phyloP scores from a whole-genome alignment of 2,329 filamentous ascomycete genomes.

The Daldinia sp. region DNA sequence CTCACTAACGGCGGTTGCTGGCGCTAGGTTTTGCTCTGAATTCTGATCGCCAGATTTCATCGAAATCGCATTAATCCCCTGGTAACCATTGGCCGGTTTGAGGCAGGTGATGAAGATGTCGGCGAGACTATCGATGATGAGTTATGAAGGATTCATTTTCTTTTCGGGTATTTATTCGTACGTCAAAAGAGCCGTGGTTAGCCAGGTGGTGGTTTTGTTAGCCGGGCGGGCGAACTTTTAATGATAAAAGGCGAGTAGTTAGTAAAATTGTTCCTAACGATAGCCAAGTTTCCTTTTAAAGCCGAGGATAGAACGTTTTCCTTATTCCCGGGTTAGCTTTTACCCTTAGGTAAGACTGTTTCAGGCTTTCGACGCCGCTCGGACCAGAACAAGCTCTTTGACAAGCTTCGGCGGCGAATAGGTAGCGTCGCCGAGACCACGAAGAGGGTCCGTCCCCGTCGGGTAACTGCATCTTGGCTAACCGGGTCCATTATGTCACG shows the following conservation, averaged over 20 bases:
- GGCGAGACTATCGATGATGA: neutral
- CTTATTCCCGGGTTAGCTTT: conserved; percentile 15
- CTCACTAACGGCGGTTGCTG: neutral
- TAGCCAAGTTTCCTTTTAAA: neutral
- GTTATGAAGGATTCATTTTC: neutral
- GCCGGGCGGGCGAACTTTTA: neutral
- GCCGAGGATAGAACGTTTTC: conserved; percentile 23
- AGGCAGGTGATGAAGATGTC: neutral
- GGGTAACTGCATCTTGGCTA: neutral
- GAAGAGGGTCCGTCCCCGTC: neutral
- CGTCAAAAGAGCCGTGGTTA: neutral
- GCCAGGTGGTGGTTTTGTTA: neutral
- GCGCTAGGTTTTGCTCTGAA: neutral
- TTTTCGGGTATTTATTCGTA: neutral
- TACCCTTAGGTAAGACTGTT: conserved; percentile 10
- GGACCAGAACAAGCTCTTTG: conserved; percentile 11
- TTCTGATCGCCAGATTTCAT: neutral
- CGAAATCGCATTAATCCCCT: neutral
- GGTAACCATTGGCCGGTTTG: neutral
- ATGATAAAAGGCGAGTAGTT: conserved; percentile 3
- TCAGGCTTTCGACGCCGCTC: conserved; percentile 13
- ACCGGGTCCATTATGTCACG: neutral
- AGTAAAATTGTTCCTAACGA: neutral
- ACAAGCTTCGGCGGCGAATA: conserved; percentile 12
- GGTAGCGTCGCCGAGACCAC: conserved; percentile 8